phyloP scores from a whole-genome alignment of 2,329 filamentous ascomycete species.

The Penicillium psychrosexuale region DNA sequence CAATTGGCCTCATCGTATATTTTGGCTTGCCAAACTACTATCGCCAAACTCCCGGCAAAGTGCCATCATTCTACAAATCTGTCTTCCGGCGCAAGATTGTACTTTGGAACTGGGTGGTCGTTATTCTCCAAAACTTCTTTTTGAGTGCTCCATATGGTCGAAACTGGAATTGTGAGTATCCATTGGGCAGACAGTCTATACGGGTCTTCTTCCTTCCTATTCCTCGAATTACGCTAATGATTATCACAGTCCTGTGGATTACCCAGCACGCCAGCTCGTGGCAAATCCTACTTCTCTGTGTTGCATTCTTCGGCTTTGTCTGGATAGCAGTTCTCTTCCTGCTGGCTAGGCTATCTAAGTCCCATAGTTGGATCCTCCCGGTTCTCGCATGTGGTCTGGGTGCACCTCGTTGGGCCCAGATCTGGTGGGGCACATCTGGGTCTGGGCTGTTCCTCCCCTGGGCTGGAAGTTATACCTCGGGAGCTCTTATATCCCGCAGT shows the following conservation, averaged over 20 bases:
- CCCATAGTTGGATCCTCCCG: conserved; percentile 64
- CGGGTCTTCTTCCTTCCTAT: too few species aligned
- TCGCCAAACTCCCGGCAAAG: conserved; percentile 60
- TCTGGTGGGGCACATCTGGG: conserved; percentile 62
- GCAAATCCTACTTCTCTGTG: conserved; percentile 54
- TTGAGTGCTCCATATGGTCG: conserved; percentile 64
- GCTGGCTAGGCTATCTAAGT: conserved; percentile 56
- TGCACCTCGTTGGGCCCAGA: conserved; percentile 65
- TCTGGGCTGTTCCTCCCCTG: conserved; percentile 63
- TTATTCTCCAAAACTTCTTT: conserved; percentile 66
- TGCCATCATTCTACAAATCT: conserved; percentile 64
- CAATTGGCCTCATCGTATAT: conserved; percentile 54
- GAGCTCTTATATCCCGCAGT: conserved; percentile 55
- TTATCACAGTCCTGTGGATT: conserved; percentile 52
- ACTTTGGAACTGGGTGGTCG: conserved; percentile 63
- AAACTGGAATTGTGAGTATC: conserved; percentile 57
- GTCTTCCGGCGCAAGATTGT: conserved; percentile 62
- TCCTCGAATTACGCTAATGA: not conserved
- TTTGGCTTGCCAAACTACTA: conserved; percentile 66
- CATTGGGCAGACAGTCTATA: accelerated
- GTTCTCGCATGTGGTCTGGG: conserved; percentile 65
- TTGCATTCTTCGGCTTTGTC: conserved; percentile 51
- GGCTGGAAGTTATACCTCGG: conserved; percentile 54
- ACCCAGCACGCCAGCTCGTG: conserved; percentile 56
- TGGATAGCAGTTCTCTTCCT: conserved; percentile 51